A percentile compares a stretch with the other conserved stretches of the same genome.
These are phyloP conservation scores for Amanita thiersii DNA, from an alignment of 768 basidiomycete species.

Conservation along the genomic window DNA sequence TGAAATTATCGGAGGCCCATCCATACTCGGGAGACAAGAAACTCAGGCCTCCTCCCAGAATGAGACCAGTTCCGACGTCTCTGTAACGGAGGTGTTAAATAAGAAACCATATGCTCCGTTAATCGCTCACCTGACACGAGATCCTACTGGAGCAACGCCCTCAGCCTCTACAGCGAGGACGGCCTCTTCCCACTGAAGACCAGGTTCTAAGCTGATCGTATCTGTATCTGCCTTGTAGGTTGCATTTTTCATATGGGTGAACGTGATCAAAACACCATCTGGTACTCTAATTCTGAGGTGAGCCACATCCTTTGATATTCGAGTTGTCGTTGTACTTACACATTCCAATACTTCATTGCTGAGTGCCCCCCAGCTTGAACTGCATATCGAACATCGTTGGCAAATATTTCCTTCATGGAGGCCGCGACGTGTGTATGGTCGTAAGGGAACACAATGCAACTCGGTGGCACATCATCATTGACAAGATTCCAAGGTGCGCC, in stretches of 20 bases:
- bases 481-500: neutral
- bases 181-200: slow-evolving; percentile 33
- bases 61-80: slow-evolving; percentile 33
- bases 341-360: slow-evolving; percentile 36
- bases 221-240: slow-evolving; percentile 26
- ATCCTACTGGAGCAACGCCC: slow-evolving; percentile 35
- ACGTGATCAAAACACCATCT: slow-evolving; percentile 29
- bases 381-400: slow-evolving; percentile 25
- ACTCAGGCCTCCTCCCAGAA: slow-evolving; percentile 35
- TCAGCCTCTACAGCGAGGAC: slow-evolving; percentile 23
- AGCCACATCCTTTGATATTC: too few species aligned
- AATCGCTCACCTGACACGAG: slow-evolving; percentile 23
- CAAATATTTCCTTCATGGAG: slow-evolving; percentile 29
- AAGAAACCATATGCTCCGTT: neutral
- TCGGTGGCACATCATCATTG: neutral
- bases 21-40: slow-evolving; percentile 30
- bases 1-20: slow-evolving; percentile 29
- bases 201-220: slow-evolving; percentile 33
- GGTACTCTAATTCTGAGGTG: too few species aligned
- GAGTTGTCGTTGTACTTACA: slow-evolving; percentile 18
- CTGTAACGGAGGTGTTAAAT: slow-evolving; percentile 12
- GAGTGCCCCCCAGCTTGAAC: slow-evolving; percentile 35
- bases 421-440: slow-evolving; percentile 22
- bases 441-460: slow-evolving; percentile 28
- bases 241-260: slow-evolving; percentile 28